Evolutionary conservation across 352 stramenopile genomes (phyloP), one percentile per base, ranked within the genome.

Genomic region (Globisporangium uncinulatum): DNA sequence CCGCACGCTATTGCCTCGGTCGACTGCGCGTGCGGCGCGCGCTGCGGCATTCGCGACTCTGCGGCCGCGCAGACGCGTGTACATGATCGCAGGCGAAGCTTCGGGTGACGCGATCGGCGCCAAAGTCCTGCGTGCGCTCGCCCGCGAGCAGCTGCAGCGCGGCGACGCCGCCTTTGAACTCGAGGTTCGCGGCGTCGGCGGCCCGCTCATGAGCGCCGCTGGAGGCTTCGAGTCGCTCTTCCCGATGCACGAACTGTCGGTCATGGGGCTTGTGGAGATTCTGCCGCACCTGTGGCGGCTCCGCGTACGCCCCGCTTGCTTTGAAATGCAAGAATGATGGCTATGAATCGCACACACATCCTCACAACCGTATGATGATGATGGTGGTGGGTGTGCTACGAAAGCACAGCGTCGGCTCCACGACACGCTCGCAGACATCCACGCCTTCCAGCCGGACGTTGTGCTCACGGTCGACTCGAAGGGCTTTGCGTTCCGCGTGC

Each of bases 381-480:
- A 13, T 8, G 34, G 34, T 8, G 34, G 34, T 8, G 34, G 34
- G 5, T 8, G 34, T 8, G 34, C 34, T 32, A 46, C n/a, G 11
- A 1, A 56, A 44, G 9, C 41, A 44, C 43, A 89, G 79, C 70
- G 67, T 6, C 69, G 75, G 8, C 55, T 88, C 20, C 55, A 61
- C 8, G 74, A 86, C 42, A 86, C 79, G 1, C 19, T 89, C 20
- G 52, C 57, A 34, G 79, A 88, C 54, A 88, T 92, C 54, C 44
- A 69, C 0, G 51, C 51, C 6, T 81, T 67, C 32, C 56, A 71
- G 29, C 82, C 82, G 11, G 71, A 89, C 34, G 52, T 88, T n/a
- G 65, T 92, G 37, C 69, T 92, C 20, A 85, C 82, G 9, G 87
- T 92, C 56, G 82, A 92, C 66, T 89, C 79, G 9, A 92, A 92